A percentile compares a stretch with the other conserved stretches of the same genome.
phyloP scores from a whole-genome alignment of 306 rosid genomes.

The Coriaria nepalensis region DNA sequence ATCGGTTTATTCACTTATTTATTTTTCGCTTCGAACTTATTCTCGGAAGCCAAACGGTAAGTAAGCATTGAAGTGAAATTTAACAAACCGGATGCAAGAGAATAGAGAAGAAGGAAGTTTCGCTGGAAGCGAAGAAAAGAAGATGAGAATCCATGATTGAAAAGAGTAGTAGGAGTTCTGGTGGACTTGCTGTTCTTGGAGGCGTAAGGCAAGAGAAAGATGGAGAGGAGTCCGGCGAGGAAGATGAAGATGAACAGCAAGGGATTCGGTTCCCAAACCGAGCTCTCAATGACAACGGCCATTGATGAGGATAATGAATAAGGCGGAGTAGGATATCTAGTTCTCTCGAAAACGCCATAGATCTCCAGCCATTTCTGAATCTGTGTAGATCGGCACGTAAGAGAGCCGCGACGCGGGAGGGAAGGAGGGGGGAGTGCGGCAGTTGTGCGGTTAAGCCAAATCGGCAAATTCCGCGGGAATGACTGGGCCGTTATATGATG shows the following conservation, averaged over 20 bases:
- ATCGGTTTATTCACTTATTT: too few relatives aligned
- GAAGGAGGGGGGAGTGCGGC: too few relatives aligned
- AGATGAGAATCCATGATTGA: constrained; percentile 65
- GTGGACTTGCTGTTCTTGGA: constrained; percentile 20
- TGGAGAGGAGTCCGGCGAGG: constrained; percentile 46
- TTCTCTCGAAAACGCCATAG: constrained; percentile 24
- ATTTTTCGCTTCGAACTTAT: not conserved
- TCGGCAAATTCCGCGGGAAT: too few relatives aligned
- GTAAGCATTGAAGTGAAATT: not conserved
- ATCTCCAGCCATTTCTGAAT: constrained; percentile 13
- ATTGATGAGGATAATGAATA: constrained; percentile 19
- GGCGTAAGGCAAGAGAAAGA: constrained; percentile 41
- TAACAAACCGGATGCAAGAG: constrained; percentile 63
- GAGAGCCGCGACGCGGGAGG: not conserved
- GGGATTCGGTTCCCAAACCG: constrained; percentile 73
- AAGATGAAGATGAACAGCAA: constrained; percentile 44
- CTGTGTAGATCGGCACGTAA: too few relatives aligned
- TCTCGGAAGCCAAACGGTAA: constrained; percentile 20
- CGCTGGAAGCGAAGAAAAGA: constrained; percentile 59
- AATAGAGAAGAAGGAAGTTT: constrained; percentile 48
- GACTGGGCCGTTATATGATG: too few relatives aligned
- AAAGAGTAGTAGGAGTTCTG: constrained; percentile 33
- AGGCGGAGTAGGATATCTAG: constrained; percentile 1
- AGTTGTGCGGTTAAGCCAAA: too few relatives aligned
- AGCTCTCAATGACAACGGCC: constrained; percentile 69